Percentiles rank a stretch among this genome's conserved stretches.
These are phyloP conservation scores for Beauveria bassiana DNA, from an alignment of 2,329 filamentous ascomycete genomes.

Conservation along the genomic window DNA sequence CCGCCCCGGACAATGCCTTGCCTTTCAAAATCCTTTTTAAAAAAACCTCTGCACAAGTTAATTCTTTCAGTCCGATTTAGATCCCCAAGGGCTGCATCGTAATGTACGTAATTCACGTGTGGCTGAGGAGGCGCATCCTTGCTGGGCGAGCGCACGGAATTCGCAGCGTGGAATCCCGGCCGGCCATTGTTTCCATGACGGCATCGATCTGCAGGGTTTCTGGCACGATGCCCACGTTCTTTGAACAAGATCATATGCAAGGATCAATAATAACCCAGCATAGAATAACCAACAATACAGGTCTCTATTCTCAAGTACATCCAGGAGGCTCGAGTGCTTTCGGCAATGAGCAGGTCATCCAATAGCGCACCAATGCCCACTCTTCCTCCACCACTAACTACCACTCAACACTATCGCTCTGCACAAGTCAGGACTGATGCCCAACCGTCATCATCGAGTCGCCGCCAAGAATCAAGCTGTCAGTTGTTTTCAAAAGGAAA, in stretches of 20 bases:
- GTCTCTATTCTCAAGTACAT: background rate
- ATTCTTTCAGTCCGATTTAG: background rate
- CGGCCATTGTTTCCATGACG: background rate
- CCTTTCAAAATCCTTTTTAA: background rate
- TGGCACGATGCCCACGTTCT: background rate
- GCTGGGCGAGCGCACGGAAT: background rate
- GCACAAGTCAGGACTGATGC: background rate
- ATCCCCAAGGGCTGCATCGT: background rate
- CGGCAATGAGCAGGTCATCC: background rate
- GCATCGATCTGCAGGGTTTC: background rate
- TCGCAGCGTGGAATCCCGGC: background rate
- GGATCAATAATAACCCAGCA: background rate
- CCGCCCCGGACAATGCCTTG: conserved; percentile 6
- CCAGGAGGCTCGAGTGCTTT: background rate
- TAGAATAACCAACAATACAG: background rate
- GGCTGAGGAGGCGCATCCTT: background rate
- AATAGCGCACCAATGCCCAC: background rate
- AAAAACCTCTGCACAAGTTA: background rate
- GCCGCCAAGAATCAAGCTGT: background rate
- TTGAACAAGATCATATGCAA: background rate
- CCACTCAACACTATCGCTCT: background rate
- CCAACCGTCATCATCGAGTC: background rate
- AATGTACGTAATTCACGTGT: background rate
- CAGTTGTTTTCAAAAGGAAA: background rate
- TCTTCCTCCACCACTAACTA: background rate